Evolutionary conservation across 2,329 filamentous ascomycete genomes (phyloP), one percentile per base, ranked within the genome.

Genomic region (Trichoderma semiorbis): DNA sequence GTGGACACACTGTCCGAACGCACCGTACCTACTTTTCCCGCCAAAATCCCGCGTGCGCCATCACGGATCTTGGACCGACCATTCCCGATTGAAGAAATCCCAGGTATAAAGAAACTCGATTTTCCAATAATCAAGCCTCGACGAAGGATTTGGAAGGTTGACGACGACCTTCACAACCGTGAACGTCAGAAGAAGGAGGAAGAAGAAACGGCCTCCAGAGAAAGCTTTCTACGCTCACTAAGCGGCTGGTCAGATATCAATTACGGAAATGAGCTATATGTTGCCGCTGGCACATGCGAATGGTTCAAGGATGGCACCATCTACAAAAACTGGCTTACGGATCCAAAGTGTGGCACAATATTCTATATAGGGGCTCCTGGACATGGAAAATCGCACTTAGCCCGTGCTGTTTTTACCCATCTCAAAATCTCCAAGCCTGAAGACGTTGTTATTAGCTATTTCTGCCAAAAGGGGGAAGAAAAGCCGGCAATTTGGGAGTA

Each of bases 361-460:
- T 73, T 74, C 11, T 72, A 75, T 8, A 32, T 66, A 5, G 76
- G 75, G 3, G 43, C 28, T 1, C 63, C 75, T 1, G 76, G 75
- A 1, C 70, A 68, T 16, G 76, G 76, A 3, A 78, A 78, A 63
- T 74, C 76, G 3, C 71, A 77, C 11, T 50, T 76, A 12, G 76
- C 76, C 47, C 75, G 74, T 30, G 73, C 74, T 2, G 61, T 77
- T 26, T 65, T 68, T 6, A 71, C 73, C 11, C 73, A 77, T 58
- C 69, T 78, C 16, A 55, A 61, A 12, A 62, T 50, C 5, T 64
- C 69, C 3, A 55, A 71, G 6, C 60, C 72, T 12, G 28, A 55
- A 2, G 73, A 76, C 14, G 53, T 75, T 2, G 74, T 77, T 2
- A 28, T 77, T 28, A 63, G 73, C 1, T 78, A 74, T 57, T 77